Base-by-base conservation (phyloP, 1,284 basidiomycete species). In the Exobasidium rhododendri region DNA sequence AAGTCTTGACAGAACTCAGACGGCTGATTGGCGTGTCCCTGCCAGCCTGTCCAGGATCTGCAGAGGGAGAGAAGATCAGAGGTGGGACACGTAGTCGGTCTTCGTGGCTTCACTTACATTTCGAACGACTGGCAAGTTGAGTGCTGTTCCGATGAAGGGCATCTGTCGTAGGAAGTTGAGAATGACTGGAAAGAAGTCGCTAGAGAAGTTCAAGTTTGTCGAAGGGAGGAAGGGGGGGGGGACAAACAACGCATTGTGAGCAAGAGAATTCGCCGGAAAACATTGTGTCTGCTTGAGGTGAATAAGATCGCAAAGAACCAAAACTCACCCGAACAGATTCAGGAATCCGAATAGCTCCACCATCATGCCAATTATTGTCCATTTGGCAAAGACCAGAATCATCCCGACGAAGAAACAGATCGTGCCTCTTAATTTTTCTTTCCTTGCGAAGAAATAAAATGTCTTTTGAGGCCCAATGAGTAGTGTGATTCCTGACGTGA, bases 111-210 rank as follows among this genome's bases (percentile, higher is more conserved):
- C 1, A 70, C 81, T 68, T 66, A 82, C 82, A 44, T 74, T 74
- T 58, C 81, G 69, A 20, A 82, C 74, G 24, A 70, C 78, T 2
- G 96, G 94, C 67, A 97, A 79, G 3, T 89, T 89, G 53, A 99
- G 82, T 66, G 92, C 81, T 1, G 87, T 90, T 31, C 96, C 96
- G 63, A 99, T 86, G 71, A 97, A 86, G 1, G 96, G 96, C 61
- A 97, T 81, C 82, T 98, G 96, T 67, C 96, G 85, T 68, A 98
- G 82, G 84, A 98, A 97, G 52, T 91, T 94, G 62, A 99, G 84
- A 63, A 98, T 91, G 62, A 97, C 94, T 4, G 96, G 96, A 87
- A 98, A 98, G 85, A 99, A 99, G 82, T 97, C 94, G 53, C 94
- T 98, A 82, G 62, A 43, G 45, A 49, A 49, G 14, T 29, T 26